phyloP scores from a whole-genome alignment of 208 protist species.

The Blechomonas ayalai region DNA sequence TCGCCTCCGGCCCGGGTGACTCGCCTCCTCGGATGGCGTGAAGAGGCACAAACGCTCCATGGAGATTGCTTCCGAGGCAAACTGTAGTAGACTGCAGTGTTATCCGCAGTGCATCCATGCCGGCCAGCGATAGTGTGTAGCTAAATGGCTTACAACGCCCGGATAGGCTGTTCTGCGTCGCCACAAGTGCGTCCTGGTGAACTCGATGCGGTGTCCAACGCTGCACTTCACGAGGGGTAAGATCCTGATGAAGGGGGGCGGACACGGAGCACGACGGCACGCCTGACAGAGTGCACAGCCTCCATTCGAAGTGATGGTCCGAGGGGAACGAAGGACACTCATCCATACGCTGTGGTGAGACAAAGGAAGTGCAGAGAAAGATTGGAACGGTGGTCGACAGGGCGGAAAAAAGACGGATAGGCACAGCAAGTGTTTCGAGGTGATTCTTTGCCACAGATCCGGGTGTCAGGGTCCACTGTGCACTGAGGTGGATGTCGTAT shows the following conservation, averaged over 20 bases:
- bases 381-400: constrained; percentile 15
- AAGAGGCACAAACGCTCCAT: constrained; percentile 22
- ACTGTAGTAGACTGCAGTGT: constrained; percentile 25
- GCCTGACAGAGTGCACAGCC: constrained; percentile 13
- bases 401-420: too few species aligned
- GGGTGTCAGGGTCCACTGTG: too few species aligned
- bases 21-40: too few species aligned
- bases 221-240: constrained; percentile 18
- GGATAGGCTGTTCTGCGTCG: constrained; percentile 7
- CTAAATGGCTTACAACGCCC: constrained; percentile 19
- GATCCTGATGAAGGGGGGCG: constrained; percentile 14
- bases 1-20: too few species aligned
- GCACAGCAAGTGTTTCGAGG: too few species aligned
- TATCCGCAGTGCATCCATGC: constrained; percentile 15
- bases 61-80: constrained; percentile 24
- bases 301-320: constrained; percentile 15
- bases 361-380: constrained; percentile 15
- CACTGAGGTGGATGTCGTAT: constrained; percentile 9
- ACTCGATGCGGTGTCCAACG: constrained; percentile 12
- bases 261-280: constrained; percentile 21
- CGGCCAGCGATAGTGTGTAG: constrained; percentile 15
- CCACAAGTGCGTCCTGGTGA: constrained; percentile 7
- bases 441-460: too few species aligned
- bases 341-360: too few species aligned
- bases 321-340: constrained; percentile 32